Conservation (phyloP, 306 rosid species). For the Castanea sativa region DNA sequence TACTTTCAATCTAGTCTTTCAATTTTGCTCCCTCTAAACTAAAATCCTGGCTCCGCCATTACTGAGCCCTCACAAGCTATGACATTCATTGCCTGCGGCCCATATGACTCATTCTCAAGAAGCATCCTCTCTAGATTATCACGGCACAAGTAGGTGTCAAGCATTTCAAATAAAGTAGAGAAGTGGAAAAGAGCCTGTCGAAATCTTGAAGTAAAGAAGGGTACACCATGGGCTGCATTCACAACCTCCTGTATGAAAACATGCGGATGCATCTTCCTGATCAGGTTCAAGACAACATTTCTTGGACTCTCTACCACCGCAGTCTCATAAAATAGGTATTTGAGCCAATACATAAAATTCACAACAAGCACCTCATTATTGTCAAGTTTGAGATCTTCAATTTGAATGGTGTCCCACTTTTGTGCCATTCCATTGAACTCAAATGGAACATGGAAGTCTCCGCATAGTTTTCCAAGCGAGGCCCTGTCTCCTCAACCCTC, state of each 20-base stretch:
- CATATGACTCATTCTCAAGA: slow-evolving; percentile 31
- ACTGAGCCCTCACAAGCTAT: slow-evolving; percentile 43
- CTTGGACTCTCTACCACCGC: slow-evolving; percentile 34
- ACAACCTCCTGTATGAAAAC: slow-evolving; percentile 26
- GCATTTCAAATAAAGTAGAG: slow-evolving; percentile 38
- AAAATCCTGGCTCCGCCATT: too few relatives aligned
- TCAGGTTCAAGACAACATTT: slow-evolving; percentile 28
- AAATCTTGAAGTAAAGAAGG: slow-evolving; percentile 35
- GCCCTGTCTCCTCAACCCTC: slow-evolving; percentile 37
- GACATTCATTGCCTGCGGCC: slow-evolving; percentile 34
- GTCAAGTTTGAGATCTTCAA: slow-evolving; percentile 39
- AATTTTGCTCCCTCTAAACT: too few relatives aligned
- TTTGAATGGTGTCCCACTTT: slow-evolving; percentile 38
- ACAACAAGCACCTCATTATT: slow-evolving; percentile 31
- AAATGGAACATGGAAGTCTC: slow-evolving; percentile 36
- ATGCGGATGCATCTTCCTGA: slow-evolving; percentile 33
- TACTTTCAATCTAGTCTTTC: too few relatives aligned
- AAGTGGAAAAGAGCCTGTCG: slow-evolving; percentile 41
- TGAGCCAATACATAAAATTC: slow-evolving; percentile 19
- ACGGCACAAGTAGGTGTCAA: slow-evolving; percentile 21
- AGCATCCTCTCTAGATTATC: slow-evolving; percentile 34
- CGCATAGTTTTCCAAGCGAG: slow-evolving; percentile 25
- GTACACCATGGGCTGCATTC: slow-evolving; percentile 32
- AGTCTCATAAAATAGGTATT: slow-evolving; percentile 36
- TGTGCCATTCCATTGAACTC: slow-evolving; percentile 38